These are phyloP conservation scores for Aquilaria yunnanensis DNA, from an alignment of 345 rosid species.

Conservation along the genomic window DNA sequence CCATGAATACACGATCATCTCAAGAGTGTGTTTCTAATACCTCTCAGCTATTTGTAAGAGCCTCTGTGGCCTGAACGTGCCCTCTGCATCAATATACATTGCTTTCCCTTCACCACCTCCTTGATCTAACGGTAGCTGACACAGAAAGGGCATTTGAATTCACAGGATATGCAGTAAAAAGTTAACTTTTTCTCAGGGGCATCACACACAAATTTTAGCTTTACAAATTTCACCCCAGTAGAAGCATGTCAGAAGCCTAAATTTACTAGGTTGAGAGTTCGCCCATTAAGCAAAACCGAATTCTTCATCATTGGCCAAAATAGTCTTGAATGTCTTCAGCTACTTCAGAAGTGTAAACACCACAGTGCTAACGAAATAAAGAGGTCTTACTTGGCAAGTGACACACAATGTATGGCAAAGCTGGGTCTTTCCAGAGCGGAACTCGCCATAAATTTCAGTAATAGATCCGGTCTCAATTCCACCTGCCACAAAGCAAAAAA, in stretches of 20 bases:
- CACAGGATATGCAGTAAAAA: background rate
- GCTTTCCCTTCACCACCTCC: constrained; percentile 99
- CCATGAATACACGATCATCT: constrained; percentile 8
- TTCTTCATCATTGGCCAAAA: background rate
- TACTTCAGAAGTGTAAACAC: no score
- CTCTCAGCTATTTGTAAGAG: constrained; percentile 92
- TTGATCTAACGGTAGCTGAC: constrained; percentile 96
- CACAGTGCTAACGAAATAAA: constrained; percentile 1
- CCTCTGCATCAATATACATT: constrained; percentile 98
- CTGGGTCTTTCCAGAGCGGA: constrained; percentile 97
- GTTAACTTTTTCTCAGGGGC: background rate
- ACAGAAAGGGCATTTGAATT: constrained; percentile 1
- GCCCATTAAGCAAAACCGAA: background rate
- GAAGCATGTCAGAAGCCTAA: no score
- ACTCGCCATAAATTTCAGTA: constrained; percentile 95
- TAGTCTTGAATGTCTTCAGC: background rate
- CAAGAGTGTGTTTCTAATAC: constrained; percentile 24
- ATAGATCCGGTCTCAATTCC: constrained; percentile 97
- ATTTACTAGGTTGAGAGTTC: background rate
- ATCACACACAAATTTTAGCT: background rate
- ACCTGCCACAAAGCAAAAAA: constrained; percentile 33
- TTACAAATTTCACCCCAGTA: no score
- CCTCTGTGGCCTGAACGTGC: constrained; percentile 95
- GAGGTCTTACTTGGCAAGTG: constrained; percentile 76
- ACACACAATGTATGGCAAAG: constrained; percentile 96